Percentiles rank a stretch among this genome's conserved stretches.
Conservation (phyloP, 352 stramenopile genomes). For the Globisporangium spinosum region DNA sequence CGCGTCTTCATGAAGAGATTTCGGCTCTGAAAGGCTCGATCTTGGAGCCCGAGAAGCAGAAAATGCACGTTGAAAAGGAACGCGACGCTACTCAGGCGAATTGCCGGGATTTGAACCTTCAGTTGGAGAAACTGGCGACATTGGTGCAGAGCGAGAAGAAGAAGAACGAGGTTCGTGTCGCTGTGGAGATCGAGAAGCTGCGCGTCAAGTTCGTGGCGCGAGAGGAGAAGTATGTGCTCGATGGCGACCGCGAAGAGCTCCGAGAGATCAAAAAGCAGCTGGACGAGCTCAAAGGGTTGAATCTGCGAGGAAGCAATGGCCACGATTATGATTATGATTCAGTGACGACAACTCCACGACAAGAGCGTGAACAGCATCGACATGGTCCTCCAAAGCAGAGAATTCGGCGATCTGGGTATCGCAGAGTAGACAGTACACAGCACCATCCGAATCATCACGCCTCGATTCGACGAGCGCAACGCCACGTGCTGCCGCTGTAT, state of each 20-base stretch:
- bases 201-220: constrained; percentile 75
- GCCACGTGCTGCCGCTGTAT: neutral
- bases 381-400: neutral
- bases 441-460: neutral
- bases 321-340: neutral
- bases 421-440: neutral
- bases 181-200: constrained; percentile 77
- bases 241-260: constrained; percentile 76
- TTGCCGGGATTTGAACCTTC: constrained; percentile 35
- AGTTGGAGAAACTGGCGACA: constrained; percentile 56
- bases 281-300: constrained; percentile 60
- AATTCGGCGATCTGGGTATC: neutral
- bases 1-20: constrained; percentile 69
- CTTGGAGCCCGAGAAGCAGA: constrained; percentile 60
- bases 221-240: constrained; percentile 76
- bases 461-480: neutral
- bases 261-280: constrained; percentile 80
- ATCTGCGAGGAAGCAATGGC: constrained; percentile 14
- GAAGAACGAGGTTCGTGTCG: constrained; percentile 53
- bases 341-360: neutral
- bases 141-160: constrained; percentile 63
- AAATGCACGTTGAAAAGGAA: constrained; percentile 34
- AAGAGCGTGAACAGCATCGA: neutral
- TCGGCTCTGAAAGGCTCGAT: constrained; percentile 49
- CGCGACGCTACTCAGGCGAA: constrained; percentile 37